Evolutionary conservation across 2,329 filamentous ascomycete genomes (phyloP).

Genomic region (Fusarium concolor): DNA sequence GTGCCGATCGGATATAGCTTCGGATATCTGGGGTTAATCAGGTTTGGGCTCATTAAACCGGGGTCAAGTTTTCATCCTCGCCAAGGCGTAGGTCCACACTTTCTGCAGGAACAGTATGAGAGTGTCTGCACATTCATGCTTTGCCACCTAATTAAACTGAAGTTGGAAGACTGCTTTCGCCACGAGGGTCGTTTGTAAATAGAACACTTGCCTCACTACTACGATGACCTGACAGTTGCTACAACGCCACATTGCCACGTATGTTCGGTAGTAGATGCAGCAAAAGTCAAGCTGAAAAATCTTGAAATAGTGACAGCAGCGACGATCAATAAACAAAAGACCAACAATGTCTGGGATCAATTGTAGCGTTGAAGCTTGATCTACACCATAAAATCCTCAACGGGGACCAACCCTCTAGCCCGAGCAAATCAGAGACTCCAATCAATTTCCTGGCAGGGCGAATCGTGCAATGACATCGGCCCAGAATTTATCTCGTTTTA

Average conservation of each 20-base stretch:
- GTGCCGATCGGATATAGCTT: neutral
- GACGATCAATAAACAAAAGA: neutral
- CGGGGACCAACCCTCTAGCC: neutral
- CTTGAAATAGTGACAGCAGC: fast-evolving
- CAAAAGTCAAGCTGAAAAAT: neutral
- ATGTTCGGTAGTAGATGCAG: neutral
- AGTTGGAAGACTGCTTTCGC: no score
- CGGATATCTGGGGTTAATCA: neutral
- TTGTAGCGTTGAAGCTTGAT: neutral
- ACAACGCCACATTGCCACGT: neutral
- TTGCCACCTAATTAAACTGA: neutral
- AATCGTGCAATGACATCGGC: slow-evolving; percentile 20
- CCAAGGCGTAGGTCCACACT: neutral
- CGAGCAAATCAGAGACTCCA: neutral
- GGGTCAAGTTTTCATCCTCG: neutral
- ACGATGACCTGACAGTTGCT: no score
- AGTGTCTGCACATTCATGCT: neutral
- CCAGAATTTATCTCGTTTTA: neutral
- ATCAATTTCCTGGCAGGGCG: neutral
- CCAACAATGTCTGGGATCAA: neutral
- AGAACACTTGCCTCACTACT: no score
- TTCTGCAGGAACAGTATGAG: slow-evolving; percentile 12
- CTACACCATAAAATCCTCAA: neutral
- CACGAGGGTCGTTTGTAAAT: no score
- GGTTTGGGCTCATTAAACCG: neutral